Base-by-base conservation (phyloP, 2,329 filamentous ascomycete species). In the Magnaporthiopsis incrustans region DNA sequence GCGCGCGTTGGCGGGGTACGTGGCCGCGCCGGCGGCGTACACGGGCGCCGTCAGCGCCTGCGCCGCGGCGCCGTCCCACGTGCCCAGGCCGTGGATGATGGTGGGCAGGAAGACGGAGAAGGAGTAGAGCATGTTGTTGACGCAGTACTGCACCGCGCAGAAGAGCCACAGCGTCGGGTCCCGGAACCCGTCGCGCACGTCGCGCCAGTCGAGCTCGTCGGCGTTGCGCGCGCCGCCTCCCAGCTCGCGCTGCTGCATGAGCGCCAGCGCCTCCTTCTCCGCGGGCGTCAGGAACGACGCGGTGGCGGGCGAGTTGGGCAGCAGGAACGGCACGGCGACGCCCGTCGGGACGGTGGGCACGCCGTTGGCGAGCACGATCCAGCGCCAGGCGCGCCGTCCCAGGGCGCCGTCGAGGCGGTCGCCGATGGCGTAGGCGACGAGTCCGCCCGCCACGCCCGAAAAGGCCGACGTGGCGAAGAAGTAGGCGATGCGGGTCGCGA, bases 31-130 rank as follows among this genome's bases (percentile, higher is more conserved):
- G 1, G 88, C 71, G 0, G 81, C 79, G 67, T 90, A 90, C 70
- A 86, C 87, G 1, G 88, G 88, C 26, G 90, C 85, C 0, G 88
- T 90, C 58, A 90, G 77, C 50, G 85, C 85, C 70, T 91, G 88
- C 68, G 87, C 79, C 38, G 15, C 15, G 0, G 84, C 78, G 0
- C 77, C 77, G 0, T 79, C 77, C 74, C 85, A 88, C 3, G 71
- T 72, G 2, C 86, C 85, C 65, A 90, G 82, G 0, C 80, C 82
- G 63, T 81, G 76, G 71, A 90, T 89, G 66, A 91, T 90, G 1
- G 85, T 89, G 0, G 88, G 88, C 50, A 90, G 74, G 70, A 90
- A 90, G 0, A 85, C 88, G 63, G 80, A 83, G 72, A 85, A 89
- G 2, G 86, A 86, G 71, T 90, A 90, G 0, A 90, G 78, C 79